Conservation (phyloP, 2,329 filamentous ascomycete species). For the Penicillium sp. region DNA sequence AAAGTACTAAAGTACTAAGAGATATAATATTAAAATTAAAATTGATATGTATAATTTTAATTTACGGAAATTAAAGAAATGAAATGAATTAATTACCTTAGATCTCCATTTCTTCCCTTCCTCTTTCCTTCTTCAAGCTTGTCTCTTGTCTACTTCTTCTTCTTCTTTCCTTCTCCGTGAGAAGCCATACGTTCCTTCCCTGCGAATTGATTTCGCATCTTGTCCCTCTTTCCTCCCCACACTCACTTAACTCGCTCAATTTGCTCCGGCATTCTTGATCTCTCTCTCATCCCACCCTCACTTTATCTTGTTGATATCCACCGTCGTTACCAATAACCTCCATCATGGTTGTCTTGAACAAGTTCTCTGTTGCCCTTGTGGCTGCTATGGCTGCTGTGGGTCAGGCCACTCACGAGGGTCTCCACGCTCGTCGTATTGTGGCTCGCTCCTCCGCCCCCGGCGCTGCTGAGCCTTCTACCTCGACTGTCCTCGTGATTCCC, state of each 20-base stretch:
- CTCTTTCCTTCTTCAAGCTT: constrained; percentile 15
- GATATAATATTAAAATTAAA: neutral
- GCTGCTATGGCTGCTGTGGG: constrained; percentile 36
- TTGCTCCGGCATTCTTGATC: neutral
- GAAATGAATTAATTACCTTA: constrained; percentile 5
- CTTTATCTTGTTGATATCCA: constrained; percentile 7
- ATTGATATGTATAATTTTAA: constrained; percentile 2
- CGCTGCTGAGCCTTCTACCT: constrained; percentile 14
- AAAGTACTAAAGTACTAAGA: neutral
- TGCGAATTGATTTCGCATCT: constrained; percentile 40
- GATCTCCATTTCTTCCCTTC: constrained; percentile 13
- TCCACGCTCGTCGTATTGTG: constrained; percentile 25
- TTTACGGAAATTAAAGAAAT: constrained; percentile 1
- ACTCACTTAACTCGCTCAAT: neutral
- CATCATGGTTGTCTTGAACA: constrained; percentile 40
- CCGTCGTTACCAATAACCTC: constrained; percentile 9
- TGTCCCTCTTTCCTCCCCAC: constrained; percentile 5
- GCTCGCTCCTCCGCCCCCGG: constrained; percentile 16
- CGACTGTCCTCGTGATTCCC: constrained; percentile 23
- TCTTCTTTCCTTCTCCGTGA: constrained; percentile 9
- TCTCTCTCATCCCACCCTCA: constrained; percentile 8
- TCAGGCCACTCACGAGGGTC: constrained; percentile 32
- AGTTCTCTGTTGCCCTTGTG: constrained; percentile 36
- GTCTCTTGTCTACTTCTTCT: constrained; percentile 5
- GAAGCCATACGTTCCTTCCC: constrained; percentile 17